Evolutionary conservation across 2,329 filamentous ascomycete genomes (phyloP).

Genomic region (Fusarium floridanum): DNA sequence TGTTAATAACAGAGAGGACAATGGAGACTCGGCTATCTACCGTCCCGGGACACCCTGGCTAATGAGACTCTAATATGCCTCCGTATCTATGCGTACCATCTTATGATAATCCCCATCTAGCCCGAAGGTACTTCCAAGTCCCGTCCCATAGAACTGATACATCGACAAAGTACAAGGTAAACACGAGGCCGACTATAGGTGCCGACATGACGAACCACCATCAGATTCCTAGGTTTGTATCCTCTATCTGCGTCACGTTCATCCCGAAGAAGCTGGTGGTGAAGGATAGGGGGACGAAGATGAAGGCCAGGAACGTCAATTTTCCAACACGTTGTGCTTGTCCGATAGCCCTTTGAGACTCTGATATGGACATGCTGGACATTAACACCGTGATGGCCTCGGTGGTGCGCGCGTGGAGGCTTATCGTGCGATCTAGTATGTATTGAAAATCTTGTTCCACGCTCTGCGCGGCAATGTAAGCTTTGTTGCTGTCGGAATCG

Average conservation of each 20-base stretch:
- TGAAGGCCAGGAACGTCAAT: not conserved
- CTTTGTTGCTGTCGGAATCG: not conserved
- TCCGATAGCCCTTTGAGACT: not conserved
- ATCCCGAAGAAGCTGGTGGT: not conserved
- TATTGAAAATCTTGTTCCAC: not conserved
- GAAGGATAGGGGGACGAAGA: not conserved
- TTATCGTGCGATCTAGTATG: not conserved
- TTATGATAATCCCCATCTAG: not conserved
- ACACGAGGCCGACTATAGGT: not conserved
- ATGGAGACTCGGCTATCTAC: not conserved
- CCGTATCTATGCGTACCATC: not conserved
- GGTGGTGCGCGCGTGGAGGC: not conserved
- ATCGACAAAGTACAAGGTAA: not conserved
- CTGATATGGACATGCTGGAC: not conserved
- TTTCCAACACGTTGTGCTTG: not conserved
- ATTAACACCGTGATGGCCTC: not conserved
- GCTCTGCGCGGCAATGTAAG: not conserved
- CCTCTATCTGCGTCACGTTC: not conserved
- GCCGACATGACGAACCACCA: not conserved
- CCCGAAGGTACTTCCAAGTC: not conserved
- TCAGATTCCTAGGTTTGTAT: not conserved
- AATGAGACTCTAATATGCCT: not conserved
- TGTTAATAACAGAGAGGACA: not conserved
- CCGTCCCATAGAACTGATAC: not conserved
- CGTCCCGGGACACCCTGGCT: not conserved